Evolutionary conservation across 176 grass and related monocot genomes (phyloP), one percentile per base, ranked within the genome.

Genomic region (Zoysia japonica): DNA sequence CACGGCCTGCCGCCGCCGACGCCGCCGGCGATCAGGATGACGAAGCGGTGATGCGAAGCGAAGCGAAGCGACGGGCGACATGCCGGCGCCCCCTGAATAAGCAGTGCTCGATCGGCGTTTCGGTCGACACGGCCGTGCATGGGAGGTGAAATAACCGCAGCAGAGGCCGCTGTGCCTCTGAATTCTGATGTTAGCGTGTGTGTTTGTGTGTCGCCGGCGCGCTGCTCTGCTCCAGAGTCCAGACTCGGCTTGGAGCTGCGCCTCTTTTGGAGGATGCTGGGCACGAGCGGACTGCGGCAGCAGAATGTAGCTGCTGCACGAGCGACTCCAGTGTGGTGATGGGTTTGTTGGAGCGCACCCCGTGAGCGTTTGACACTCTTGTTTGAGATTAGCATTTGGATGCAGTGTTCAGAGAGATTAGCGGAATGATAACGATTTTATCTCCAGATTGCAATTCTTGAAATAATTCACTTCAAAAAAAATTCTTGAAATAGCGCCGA

Each of bases 1-100:
- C 74, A 78, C 76, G 86, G 86, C 81, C 86, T 84, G 81, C 81
- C 76, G 62, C 75, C 86, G 1, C 86, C 86, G 1, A 62, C 86
- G n/a, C 73, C 85, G 44, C 43, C 70, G 13, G 40, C 54, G 56
- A 37, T 78, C 49, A 4, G 67, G 72, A 70, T 12, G 15, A 15
- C 19, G 20, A 36, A 61, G 74, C 69, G 61, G 5, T 90, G 83
- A 79, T 49, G 72, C 1, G 53, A 56, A 5, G 53, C 53, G 53
- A 15, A 55, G 15, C 1, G 5, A 5, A 1, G 35, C 28, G 35
- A 41, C 13, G 42, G 10, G 53, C 9, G 13, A 7, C 20, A 1
- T 28, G 28, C 37, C 7, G 35, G 39, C 78, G 7, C 73, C 66
- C 71, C 54, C 53, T 40, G 76, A 84, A 84, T 88, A 84, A 88